Evolutionary conservation across 257 asterid species (phyloP).

Genomic region (Ilex asprella): DNA sequence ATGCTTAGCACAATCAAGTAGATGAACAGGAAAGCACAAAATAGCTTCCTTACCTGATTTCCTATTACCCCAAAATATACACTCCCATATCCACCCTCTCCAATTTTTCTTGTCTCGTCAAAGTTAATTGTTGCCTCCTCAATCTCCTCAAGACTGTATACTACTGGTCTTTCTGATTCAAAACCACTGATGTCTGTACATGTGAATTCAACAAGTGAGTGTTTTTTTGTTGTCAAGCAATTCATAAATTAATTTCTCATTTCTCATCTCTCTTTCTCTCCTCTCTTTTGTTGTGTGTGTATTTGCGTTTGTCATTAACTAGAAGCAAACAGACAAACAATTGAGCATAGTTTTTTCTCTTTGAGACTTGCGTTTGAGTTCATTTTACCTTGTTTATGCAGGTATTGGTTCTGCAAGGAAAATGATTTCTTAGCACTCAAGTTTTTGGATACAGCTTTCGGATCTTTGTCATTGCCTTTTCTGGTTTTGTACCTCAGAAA

Average conservation of each 20-base stretch:
- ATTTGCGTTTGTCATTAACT: background rate
- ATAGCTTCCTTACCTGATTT: constrained; percentile 41
- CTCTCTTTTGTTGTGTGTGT: no score
- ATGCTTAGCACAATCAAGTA: background rate
- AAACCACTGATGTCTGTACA: constrained; percentile 47
- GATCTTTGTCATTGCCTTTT: constrained; percentile 26
- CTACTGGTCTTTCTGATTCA: constrained; percentile 60
- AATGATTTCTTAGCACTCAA: constrained; percentile 25
- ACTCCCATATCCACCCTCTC: constrained; percentile 82
- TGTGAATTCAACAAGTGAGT: background rate
- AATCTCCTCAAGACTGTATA: constrained; percentile 60
- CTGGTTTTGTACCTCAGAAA: constrained; percentile 30
- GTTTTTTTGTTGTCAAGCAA: no score
- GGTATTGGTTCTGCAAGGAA: constrained; percentile 38
- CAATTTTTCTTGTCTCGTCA: constrained; percentile 61
- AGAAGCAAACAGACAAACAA: no score
- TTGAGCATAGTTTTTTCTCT: no score
- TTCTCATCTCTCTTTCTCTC: no score
- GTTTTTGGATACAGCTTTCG: constrained; percentile 32
- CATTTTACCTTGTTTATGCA: constrained; percentile 39
- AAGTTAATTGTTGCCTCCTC: constrained; percentile 63
- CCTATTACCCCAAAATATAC: constrained; percentile 55
- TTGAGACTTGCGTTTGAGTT: background rate
- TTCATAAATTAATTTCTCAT: constrained; percentile 8
- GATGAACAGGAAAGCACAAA: background rate